phyloP scores from a whole-genome alignment of 202 grass and related monocot genomes.

The Eragrostis tef region DNA sequence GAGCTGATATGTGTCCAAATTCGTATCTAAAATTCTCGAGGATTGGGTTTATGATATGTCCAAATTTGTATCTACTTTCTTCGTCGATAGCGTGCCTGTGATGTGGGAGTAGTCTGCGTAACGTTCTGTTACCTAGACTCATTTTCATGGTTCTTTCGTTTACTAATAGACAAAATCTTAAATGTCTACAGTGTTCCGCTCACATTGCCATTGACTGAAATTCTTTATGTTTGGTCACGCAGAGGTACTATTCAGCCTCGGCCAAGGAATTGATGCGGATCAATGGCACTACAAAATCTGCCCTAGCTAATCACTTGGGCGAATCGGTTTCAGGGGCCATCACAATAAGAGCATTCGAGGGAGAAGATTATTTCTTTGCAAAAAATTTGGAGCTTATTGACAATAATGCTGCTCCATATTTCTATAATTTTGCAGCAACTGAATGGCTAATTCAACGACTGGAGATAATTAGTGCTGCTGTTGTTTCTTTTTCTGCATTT shows the following conservation, averaged over 20 bases:
- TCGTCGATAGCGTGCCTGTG: no score
- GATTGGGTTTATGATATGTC: no score
- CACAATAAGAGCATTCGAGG: constrained; percentile 82
- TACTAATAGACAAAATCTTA: no score
- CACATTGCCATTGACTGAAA: constrained; percentile 10
- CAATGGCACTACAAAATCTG: constrained; percentile 94
- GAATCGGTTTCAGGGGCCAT: constrained; percentile 86
- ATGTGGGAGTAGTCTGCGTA: no score
- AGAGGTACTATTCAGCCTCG: constrained; percentile 87
- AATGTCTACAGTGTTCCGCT: background rate
- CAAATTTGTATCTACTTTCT: no score
- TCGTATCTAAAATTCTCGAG: no score
- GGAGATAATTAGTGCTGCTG: constrained; percentile 73
- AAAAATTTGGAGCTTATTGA: constrained; percentile 80
- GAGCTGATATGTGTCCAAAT: no score
- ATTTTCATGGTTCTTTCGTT: no score
- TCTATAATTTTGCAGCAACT: constrained; percentile 82
- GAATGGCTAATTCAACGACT: constrained; percentile 93
- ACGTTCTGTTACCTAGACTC: no score
- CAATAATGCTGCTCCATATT: constrained; percentile 79
- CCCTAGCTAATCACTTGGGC: constrained; percentile 78
- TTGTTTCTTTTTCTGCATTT: constrained; percentile 84
- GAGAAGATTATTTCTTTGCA: constrained; percentile 85
- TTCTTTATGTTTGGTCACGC: constrained; percentile 32
- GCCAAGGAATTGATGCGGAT: constrained; percentile 96